Evolutionary conservation across 2,329 filamentous ascomycete species (phyloP), one percentile per base, ranked within the genome.

Genomic region (Aureobasidium sp.): DNA sequence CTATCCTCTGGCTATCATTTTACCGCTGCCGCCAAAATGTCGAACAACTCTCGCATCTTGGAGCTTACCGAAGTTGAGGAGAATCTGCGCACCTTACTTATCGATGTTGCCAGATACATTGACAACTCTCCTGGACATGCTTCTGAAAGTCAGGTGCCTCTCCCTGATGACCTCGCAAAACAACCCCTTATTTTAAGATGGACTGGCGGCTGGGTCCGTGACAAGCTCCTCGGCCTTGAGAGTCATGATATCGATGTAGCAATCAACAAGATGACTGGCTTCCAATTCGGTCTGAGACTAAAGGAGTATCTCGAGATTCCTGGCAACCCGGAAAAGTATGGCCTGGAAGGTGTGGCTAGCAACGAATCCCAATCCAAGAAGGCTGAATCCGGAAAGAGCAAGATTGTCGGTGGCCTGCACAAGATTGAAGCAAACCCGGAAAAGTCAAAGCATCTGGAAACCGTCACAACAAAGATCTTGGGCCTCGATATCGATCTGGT

Each of bases 361-460:
- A 69, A 67, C 31, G 71, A 74, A 35, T 71, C 69, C 61, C 69
- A 73, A 57, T 70, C 68, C 72, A 31, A 70, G 74, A 74, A 73
- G 58, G 69, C 72, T n/a, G 71, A 68, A 25, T 66, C 67, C n/a
- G 72, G 74, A 65, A 78, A 77, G 68, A 74, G 71, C 19, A 80
- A 81, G 57, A 85, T 86, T 60, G 79, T 94, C 57, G 86, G 88
- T 53, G 87, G 84, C 64, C 79, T 96, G 33, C 88, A 96, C 78
- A 95, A 90, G 73, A 93, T 96, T 66, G 87, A 88, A 57, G 87
- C 87, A 61, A 97, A 97, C 71, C 93, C 92, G 0, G 91, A 96
- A 69, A 96, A 96, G 75, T 96, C 91, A 21, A 97, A 97, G 75
- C 90, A 97, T 70, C 82, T 97, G 15, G 93, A 95, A 74, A 97